Evolutionary conservation across 106 monocot species (phyloP).

Genomic region (Narthecium ossifragum): DNA sequence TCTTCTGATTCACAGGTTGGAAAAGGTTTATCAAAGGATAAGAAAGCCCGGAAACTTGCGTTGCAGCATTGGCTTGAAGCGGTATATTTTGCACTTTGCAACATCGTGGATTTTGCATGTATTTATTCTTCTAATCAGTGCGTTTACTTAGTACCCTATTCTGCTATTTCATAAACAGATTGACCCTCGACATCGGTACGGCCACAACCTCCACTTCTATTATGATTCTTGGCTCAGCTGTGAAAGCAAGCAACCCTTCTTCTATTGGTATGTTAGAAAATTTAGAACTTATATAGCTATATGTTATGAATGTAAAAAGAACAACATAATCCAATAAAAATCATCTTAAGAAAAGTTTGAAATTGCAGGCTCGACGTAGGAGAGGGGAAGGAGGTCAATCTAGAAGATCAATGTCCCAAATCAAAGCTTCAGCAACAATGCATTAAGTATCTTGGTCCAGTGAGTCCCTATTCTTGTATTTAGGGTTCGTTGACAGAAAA

Average conservation of each 20-base stretch:
- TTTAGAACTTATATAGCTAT: too few species aligned
- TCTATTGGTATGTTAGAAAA: slow-evolving; percentile 67
- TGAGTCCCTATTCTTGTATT: slow-evolving; percentile 23
- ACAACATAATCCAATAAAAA: too few species aligned
- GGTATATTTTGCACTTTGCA: slow-evolving; percentile 25
- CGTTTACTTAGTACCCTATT: neutral
- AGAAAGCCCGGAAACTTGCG: slow-evolving; percentile 85
- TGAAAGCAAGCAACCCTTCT: slow-evolving; percentile 94
- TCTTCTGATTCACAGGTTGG: slow-evolving; percentile 51
- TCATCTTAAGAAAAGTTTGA: too few species aligned
- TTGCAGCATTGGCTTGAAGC: slow-evolving; percentile 99
- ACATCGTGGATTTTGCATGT: too few species aligned
- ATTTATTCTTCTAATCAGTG: neutral
- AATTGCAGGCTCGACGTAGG: slow-evolving; percentile 83
- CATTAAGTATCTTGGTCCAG: slow-evolving; percentile 92
- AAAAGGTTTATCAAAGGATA: slow-evolving; percentile 84
- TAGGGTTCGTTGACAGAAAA: too few species aligned
- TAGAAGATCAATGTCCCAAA: slow-evolving; percentile 53
- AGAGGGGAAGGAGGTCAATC: slow-evolving; percentile 77
- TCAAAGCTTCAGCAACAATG: slow-evolving; percentile 86
- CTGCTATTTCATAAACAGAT: slow-evolving; percentile 40
- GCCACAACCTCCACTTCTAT: slow-evolving; percentile 95
- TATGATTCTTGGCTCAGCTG: slow-evolving; percentile 74
- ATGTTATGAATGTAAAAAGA: too few species aligned
- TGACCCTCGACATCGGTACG: slow-evolving; percentile 96